Evolutionary conservation across 345 rosid species (phyloP), one percentile per base, ranked within the genome.

Genomic region (Brassica incana): DNA sequence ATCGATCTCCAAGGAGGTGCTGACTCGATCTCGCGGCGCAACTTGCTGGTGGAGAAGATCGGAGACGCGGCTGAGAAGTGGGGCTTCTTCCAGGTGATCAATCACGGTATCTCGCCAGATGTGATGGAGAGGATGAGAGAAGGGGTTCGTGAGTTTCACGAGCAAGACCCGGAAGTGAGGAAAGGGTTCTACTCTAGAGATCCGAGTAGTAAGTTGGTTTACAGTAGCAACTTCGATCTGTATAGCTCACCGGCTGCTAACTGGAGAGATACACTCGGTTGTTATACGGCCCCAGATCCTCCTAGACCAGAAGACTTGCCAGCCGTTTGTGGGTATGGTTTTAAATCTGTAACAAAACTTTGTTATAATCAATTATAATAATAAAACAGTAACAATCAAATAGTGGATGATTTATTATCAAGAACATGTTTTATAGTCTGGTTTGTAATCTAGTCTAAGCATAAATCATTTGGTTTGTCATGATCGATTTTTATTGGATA

Each of bases 81-180:
- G 83, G 85, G 88, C 0, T 87, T 89, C 68, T 87, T 87, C 27
- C 91, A 86, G 67, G 86, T 86, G 72, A 69, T 85, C 33, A 87
- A 86, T 38, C 90, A 89, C 18, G 90, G 88, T 6, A 81, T 87
- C 27, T 62, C 81, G 1, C 6, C 27, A 0, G 56, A 73, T 62
- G 35, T 78, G 20, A 1, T 78, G 23, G 79, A 68, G 65, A 78
- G 9, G 76, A 78, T 60, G 79, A 69, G 6, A 52, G 50, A 82
- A 6, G 79, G 73, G 0, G 4, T 69, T 35, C 73, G 82, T 52
- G 71, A 40, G 70, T 73, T 78, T 74, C 81, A 73, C 18, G 84
- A 82, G 59, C 79, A 78, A 56, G 82, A 78, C 0, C 0, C 75
- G 0, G 15, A 82, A 40, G 76, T 78, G 1, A 82, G 48, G 69